Conservation (phyloP, 106 monocot genomes). For the Dendrobium huoshanense region DNA sequence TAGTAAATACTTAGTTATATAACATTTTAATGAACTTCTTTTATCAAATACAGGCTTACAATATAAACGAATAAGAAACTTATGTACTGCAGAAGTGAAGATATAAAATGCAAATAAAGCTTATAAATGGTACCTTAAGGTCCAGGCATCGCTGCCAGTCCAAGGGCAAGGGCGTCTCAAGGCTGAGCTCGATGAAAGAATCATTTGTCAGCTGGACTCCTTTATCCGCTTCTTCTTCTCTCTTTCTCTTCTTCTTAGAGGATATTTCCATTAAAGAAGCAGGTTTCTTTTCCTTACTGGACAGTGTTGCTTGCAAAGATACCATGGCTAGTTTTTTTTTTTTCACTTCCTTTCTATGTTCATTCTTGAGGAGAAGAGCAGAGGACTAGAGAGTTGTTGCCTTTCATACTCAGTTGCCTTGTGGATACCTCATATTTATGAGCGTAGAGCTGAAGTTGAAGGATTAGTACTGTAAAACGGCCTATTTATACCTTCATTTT, state of each 20-base stretch:
- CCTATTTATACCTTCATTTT: too few species aligned
- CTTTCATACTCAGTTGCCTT: too few species aligned
- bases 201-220: not conserved
- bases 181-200: conserved; percentile 38
- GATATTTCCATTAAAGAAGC: too few species aligned
- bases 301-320: too few species aligned
- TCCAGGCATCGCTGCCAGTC: conserved; percentile 72
- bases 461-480: too few species aligned
- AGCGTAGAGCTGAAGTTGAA: too few species aligned
- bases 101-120: not conserved
- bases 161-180: conserved; percentile 51
- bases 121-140: conserved; percentile 32
- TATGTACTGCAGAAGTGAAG: not conserved
- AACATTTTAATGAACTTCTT: not conserved
- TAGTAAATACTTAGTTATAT: not conserved
- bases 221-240: not conserved
- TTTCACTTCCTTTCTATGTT: too few species aligned
- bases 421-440: too few species aligned
- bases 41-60: not conserved
- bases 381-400: too few species aligned
- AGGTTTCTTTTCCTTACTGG: too few species aligned
- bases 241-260: conserved; percentile 42
- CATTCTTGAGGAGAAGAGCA: too few species aligned
- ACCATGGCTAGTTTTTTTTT: too few species aligned
- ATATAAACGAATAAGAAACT: not conserved